phyloP scores from a whole-genome alignment of 352 stramenopile genomes.

The Globisporangium splendens region DNA sequence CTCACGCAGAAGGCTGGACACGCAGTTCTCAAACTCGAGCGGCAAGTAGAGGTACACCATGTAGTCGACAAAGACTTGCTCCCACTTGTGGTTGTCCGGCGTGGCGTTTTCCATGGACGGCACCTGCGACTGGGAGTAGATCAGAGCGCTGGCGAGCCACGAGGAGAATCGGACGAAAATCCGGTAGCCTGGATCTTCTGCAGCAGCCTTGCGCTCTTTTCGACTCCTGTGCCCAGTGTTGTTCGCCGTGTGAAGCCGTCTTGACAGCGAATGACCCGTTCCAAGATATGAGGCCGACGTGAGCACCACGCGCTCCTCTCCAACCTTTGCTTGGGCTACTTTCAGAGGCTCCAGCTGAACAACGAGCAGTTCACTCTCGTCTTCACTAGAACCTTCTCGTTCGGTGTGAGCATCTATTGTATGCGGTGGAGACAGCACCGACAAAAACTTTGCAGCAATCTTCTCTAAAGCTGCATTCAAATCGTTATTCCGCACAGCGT shows the following conservation, averaged over 20 bases:
- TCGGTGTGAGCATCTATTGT: background rate
- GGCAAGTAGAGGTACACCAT: slow-evolving; percentile 54
- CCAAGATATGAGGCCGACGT: background rate
- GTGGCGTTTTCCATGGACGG: background rate
- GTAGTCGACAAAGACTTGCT: slow-evolving; percentile 37
- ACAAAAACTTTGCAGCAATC: slow-evolving; percentile 6
- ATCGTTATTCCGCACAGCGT: slow-evolving; percentile 11
- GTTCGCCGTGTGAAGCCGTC: slow-evolving; percentile 1
- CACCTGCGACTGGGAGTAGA: slow-evolving; percentile 19
- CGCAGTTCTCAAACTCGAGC: slow-evolving; percentile 41
- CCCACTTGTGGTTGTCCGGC: slow-evolving; percentile 19
- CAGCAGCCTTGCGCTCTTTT: background rate
- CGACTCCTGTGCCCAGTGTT: background rate
- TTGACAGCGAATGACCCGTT: background rate
- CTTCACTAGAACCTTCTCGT: background rate
- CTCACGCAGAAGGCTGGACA: slow-evolving; percentile 18
- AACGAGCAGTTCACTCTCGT: slow-evolving; percentile 8
- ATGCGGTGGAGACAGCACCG: background rate
- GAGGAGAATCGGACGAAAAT: slow-evolving; percentile 9
- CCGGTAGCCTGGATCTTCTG: background rate
- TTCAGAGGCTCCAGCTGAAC: slow-evolving; percentile 5
- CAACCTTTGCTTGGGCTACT: background rate
- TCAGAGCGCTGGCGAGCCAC: slow-evolving; percentile 16
- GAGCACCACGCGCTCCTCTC: background rate
- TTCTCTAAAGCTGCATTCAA: slow-evolving; percentile 6